phyloP scores from a whole-genome alignment of 306 rosid species.

The Senna tora region DNA sequence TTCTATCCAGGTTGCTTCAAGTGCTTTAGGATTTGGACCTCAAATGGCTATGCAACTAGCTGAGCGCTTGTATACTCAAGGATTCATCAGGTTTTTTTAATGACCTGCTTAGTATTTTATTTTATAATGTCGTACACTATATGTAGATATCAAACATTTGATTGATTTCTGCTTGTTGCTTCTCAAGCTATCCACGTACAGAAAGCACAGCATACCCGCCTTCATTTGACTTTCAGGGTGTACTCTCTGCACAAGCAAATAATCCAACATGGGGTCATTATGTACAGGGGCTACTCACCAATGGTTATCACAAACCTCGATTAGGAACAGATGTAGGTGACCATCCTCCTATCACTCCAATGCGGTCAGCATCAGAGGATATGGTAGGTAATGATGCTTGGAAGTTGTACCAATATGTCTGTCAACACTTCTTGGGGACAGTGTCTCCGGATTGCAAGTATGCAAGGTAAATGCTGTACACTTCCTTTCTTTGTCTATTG shows the following conservation, averaged over 20 bases:
- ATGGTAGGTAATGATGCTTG: slow-evolving; percentile 85
- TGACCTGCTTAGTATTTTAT: slow-evolving; percentile 16
- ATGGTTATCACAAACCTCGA: slow-evolving; percentile 78
- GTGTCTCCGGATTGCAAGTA: slow-evolving; percentile 95
- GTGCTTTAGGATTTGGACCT: slow-evolving; percentile 95
- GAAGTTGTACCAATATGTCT: slow-evolving; percentile 87
- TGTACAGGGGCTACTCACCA: slow-evolving; percentile 62
- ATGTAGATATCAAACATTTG: slow-evolving; percentile 24
- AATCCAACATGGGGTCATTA: slow-evolving; percentile 77
- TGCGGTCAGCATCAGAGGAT: slow-evolving; percentile 81
- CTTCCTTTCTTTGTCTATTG: slow-evolving; percentile 27
- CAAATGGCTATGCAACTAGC: slow-evolving; percentile 96
- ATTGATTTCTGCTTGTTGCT: slow-evolving; percentile 43
- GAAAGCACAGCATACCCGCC: slow-evolving; percentile 96
- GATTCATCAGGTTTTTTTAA: slow-evolving; percentile 78
- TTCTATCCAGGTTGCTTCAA: slow-evolving; percentile 85
- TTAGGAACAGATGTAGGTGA: slow-evolving; percentile 89
- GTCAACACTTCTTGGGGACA: slow-evolving; percentile 89
- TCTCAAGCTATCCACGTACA: slow-evolving; percentile 90
- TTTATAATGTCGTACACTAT: slow-evolving; percentile 25
- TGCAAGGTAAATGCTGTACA: slow-evolving; percentile 54
- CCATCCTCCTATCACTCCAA: slow-evolving; percentile 98
- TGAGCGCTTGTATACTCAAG: slow-evolving; percentile 93
- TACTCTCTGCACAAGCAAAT: slow-evolving; percentile 68
- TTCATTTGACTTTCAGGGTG: slow-evolving; percentile 84